Evolutionary conservation across 2,329 filamentous ascomycete genomes (phyloP).

Genomic region (Monilinia fructicola): DNA sequence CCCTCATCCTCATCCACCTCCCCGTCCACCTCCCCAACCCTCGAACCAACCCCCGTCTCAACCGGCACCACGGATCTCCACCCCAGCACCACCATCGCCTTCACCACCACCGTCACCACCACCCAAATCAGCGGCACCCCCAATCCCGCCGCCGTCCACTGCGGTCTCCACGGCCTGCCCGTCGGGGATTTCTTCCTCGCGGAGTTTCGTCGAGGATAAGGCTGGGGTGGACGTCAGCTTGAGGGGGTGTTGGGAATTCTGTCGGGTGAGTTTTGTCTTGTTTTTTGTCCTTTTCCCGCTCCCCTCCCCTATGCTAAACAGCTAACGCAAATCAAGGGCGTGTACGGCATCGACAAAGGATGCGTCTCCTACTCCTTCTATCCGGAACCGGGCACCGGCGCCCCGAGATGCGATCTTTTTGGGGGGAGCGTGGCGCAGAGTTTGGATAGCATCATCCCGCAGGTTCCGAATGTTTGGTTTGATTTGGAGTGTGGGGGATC

Average conservation of each 20-base stretch:
- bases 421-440: constrained; percentile 33
- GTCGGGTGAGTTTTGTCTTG: constrained; percentile 36
- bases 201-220: constrained; percentile 43
- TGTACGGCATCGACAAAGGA: constrained; percentile 24
- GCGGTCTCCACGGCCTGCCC: constrained; percentile 44
- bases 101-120: constrained; percentile 41
- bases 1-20: not conserved
- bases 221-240: constrained; percentile 42
- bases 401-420: constrained; percentile 34
- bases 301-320: not conserved
- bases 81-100: constrained; percentile 27
- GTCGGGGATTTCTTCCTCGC: constrained; percentile 44
- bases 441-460: constrained; percentile 29
- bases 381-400: constrained; percentile 27
- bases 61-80: constrained; percentile 35
- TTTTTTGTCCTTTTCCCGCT: not conserved
- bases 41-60: constrained; percentile 35
- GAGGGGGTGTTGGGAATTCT: constrained; percentile 47
- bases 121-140: constrained; percentile 40
- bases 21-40: not conserved
- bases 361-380: constrained; percentile 34
- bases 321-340: constrained; percentile 4
- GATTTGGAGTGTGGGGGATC: constrained; percentile 36
- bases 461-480: constrained; percentile 34
- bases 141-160: constrained; percentile 40